Percentiles rank a stretch among this genome's conserved stretches.
Evolutionary conservation across 106 monocot species (phyloP).

Genomic region (Acorus calamus): DNA sequence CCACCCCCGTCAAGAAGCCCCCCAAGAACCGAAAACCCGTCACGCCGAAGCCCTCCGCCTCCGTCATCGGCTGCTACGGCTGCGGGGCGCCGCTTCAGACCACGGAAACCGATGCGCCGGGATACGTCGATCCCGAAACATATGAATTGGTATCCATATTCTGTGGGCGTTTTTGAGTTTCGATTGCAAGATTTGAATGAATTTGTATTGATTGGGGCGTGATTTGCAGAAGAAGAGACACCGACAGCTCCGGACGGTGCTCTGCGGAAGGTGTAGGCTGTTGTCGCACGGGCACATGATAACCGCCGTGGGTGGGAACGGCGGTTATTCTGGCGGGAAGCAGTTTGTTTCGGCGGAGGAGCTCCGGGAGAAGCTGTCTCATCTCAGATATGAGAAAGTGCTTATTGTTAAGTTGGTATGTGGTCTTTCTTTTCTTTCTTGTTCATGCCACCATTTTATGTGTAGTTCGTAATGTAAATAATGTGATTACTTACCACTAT

Average conservation of each 20-base stretch:
- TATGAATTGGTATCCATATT: conserved; percentile 54
- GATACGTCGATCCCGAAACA: conserved; percentile 60
- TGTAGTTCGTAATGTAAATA: not conserved
- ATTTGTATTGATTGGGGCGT: conserved; percentile 1
- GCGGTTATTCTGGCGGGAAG: conserved; percentile 92
- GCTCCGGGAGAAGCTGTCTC: conserved; percentile 77
- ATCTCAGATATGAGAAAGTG: conserved; percentile 77
- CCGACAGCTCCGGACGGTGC: conserved; percentile 70
- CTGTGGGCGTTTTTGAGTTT: not conserved
- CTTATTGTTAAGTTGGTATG: conserved; percentile 87
- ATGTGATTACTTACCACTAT: too few relatives aligned
- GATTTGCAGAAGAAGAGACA: conserved; percentile 79
- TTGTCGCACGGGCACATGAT: conserved; percentile 95
- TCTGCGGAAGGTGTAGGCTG: conserved; percentile 83
- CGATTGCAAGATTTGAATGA: not conserved
- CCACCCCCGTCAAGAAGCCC: conserved; percentile 26
- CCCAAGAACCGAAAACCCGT: conserved; percentile 2
- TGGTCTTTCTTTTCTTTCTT: not conserved
- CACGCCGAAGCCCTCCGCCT: conserved; percentile 6
- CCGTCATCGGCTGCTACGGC: conserved; percentile 63
- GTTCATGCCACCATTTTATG: not conserved
- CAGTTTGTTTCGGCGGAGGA: conserved; percentile 85
- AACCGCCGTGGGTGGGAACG: conserved; percentile 96
- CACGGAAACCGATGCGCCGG: conserved; percentile 52
- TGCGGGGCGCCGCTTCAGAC: conserved; percentile 88